Evolutionary conservation across 2,329 filamentous ascomycete species (phyloP).

Genomic region (Mycosphaerella sp.): DNA sequence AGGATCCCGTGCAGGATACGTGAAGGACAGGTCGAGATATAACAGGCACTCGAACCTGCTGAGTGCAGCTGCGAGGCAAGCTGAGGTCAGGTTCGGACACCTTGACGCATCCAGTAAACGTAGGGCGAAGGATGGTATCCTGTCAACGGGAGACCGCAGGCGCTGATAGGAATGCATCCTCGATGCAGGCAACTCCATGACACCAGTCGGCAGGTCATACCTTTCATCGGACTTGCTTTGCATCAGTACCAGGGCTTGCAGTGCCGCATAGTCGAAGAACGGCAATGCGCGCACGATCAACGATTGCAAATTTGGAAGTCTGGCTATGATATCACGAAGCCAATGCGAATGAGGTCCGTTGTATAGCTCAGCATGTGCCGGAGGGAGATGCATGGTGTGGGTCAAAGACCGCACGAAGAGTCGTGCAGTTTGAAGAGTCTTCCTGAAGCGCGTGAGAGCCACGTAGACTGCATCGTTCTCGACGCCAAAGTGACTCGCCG

Average conservation of each 20-base stretch:
- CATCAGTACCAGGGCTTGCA: conserved; percentile 40
- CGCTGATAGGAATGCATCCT: conserved; percentile 19
- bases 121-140: conserved; percentile 39
- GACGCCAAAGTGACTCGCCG: conserved; percentile 55
- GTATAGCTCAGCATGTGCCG: conserved; percentile 55
- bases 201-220: conserved; percentile 18
- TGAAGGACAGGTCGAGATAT: conserved; percentile 53
- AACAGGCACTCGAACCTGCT: conserved; percentile 49
- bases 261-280: conserved; percentile 56
- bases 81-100: conserved; percentile 54
- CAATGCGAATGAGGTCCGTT: conserved; percentile 53
- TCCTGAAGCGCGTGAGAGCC: conserved; percentile 53
- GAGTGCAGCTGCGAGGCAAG: conserved; percentile 47
- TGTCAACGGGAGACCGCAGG: conserved; percentile 5
- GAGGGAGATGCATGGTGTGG: conserved; percentile 56
- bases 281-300: conserved; percentile 53
- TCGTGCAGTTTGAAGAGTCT: conserved; percentile 50
- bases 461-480: conserved; percentile 57
- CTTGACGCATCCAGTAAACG: conserved; percentile 51
- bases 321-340: conserved; percentile 53
- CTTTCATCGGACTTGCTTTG: conserved; percentile 28
- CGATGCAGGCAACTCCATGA: conserved; percentile 32
- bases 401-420: conserved; percentile 49
- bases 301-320: conserved; percentile 53
- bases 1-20: conserved; percentile 28